Conservation (phyloP, 1,139 yeast species). For the Entelexis paramagnoliae region DNA sequence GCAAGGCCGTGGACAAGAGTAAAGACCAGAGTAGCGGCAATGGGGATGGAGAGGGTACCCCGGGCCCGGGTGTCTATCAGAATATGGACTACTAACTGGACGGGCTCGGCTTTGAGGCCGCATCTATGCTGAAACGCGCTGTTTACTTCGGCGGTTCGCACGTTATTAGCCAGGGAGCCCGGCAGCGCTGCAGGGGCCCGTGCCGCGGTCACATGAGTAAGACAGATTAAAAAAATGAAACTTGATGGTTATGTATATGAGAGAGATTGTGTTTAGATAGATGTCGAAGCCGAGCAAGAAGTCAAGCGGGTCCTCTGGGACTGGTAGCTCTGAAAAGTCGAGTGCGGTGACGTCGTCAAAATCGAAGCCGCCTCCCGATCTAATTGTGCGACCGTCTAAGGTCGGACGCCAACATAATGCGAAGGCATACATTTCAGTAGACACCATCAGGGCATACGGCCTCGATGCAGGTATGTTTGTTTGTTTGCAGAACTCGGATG, state of each 20-base stretch:
- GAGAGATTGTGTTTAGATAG: not conserved
- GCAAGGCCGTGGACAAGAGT: slow-evolving; percentile 6
- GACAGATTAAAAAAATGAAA: not conserved
- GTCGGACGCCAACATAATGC: slow-evolving; percentile 30
- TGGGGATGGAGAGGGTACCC: not conserved
- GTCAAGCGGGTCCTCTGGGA: slow-evolving; percentile 8
- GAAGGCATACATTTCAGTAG: slow-evolving; percentile 43
- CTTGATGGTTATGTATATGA: not conserved
- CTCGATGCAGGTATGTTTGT: slow-evolving; percentile 48
- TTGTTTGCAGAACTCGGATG: slow-evolving; percentile 33
- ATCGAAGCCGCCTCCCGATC: slow-evolving; percentile 10
- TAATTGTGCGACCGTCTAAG: slow-evolving; percentile 25
- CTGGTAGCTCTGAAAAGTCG: slow-evolving; percentile 1
- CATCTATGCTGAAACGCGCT: too few species aligned
- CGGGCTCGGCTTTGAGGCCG: too few species aligned
- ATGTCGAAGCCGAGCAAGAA: slow-evolving; percentile 20
- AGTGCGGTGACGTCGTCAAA: not conserved
- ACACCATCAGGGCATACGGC: slow-evolving; percentile 45
- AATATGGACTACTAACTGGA: slow-evolving; percentile 21
- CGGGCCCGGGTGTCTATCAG: slow-evolving; percentile 16
- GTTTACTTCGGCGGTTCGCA: too few species aligned
- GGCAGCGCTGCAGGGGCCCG: not conserved
- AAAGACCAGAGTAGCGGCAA: not conserved
- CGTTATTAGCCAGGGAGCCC: too few species aligned
- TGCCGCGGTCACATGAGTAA: slow-evolving; percentile 3